Conservation (phyloP, 306 rosid genomes). For the Cucumis melo region DNA sequence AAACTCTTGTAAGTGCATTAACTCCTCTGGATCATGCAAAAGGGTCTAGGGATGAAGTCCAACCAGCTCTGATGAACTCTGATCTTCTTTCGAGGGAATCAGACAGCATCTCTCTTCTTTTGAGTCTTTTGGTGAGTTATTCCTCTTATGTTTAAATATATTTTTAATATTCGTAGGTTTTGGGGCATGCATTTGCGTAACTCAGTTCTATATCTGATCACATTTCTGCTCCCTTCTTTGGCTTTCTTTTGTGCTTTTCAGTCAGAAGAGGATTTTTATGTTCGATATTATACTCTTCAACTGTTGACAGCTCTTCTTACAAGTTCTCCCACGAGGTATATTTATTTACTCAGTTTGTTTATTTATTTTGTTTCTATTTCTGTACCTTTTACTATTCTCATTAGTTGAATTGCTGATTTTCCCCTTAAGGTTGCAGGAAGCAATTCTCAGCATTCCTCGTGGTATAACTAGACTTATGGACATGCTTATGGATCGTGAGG, state of each 20-base stretch:
- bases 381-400: neutral
- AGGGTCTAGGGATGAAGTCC: conserved; percentile 58
- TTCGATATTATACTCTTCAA: conserved; percentile 87
- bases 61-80: conserved; percentile 71
- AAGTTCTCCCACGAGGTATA: conserved; percentile 75
- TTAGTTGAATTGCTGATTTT: conserved; percentile 20
- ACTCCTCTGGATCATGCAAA: conserved; percentile 68
- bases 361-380: neutral
- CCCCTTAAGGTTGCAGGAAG: conserved; percentile 82
- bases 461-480: conserved; percentile 93
- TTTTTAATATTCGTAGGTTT: neutral
- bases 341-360: neutral
- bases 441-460: conserved; percentile 79
- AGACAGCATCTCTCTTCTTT: conserved; percentile 73
- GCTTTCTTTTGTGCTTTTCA: conserved; percentile 21
- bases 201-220: neutral
- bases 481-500: conserved; percentile 99
- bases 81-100: conserved; percentile 88
- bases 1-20: conserved; percentile 78
- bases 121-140: conserved; percentile 73
- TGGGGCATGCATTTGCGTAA: neutral
- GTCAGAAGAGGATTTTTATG: conserved; percentile 94
- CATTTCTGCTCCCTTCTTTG: neutral
- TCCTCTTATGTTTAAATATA: conserved; percentile 4
- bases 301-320: conserved; percentile 79